Base-by-base conservation (phyloP, 805 yeast genomes). In the Ogataea chonburiensis region DNA sequence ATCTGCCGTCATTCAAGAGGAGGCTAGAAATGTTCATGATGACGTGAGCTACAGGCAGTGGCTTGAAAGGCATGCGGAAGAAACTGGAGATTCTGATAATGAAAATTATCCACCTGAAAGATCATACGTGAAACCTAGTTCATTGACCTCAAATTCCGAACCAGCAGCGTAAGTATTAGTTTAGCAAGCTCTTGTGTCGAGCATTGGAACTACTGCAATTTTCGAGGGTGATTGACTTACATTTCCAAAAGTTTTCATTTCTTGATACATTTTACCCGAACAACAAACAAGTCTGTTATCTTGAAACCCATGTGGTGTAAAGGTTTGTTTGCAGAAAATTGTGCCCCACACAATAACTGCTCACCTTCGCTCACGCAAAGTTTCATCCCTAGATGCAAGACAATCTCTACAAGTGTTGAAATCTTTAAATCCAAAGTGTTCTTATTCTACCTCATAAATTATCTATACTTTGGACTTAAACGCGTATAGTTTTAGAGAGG, bases 41-140 rank as follows among this genome's bases (percentile, higher is more conserved):
- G 64, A 46, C 36, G 51, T 40, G 6, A 64, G 66, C 21, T 81
- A 77, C 52, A 77, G 73, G 26, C 68, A 65, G 14, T 81, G 88
- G 88, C 75, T 81, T 14, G 64, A 46, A 17, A 43, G 38, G 27
- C 56, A 54, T 14, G 44, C 49, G 7, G 56, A 51, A 31, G 58
- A 56, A 44, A 71, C 66, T 17, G 70, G 58, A 21, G 62, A 56
- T 12, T 48, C 46, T 34, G 26, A 51, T 58, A 17, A 50, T 45
- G 37, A 44, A 28, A 31, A 45, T 34, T 28, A 49, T 17, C 36
- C 40, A 14, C 32, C 35, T n/a, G 29, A 21, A 6, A 27, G 30
- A 34, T 14, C 33, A 8, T 16, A 29, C 24, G 19, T 20, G 5
- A 49, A 42, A 21, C 53, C 56, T 23, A 40, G 41, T 25, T 27